A percentile compares a stretch with the other conserved stretches of the same genome.
Evolutionary conservation across 257 asterid species (phyloP).

Genomic region (Solanum bulbocastanum): DNA sequence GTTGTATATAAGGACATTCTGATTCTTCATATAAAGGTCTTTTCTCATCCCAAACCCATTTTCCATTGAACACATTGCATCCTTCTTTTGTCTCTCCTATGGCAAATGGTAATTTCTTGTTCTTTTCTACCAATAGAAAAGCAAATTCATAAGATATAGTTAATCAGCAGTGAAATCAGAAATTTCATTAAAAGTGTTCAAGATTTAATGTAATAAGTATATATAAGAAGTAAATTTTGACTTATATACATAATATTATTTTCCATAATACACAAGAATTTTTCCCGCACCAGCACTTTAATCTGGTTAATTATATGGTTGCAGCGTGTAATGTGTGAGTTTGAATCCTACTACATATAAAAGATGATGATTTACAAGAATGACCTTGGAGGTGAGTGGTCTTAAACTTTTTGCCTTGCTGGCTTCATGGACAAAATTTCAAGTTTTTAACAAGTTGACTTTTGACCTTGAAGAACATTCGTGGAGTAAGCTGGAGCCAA

Average conservation of each 20-base stretch:
- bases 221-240: neutral
- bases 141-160: neutral
- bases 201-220: neutral
- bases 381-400: neutral
- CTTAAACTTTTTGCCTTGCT: neutral
- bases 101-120: conserved; percentile 19
- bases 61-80: conserved; percentile 54
- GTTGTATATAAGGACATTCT: conserved; percentile 88
- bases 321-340: accelerated
- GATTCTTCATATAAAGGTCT: conserved; percentile 69
- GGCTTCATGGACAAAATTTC: neutral
- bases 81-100: conserved; percentile 14
- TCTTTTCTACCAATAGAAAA: conserved; percentile 9
- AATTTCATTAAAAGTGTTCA: neutral
- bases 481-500: neutral
- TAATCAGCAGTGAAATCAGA: neutral
- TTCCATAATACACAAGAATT: neutral
- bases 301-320: neutral
- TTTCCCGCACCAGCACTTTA: neutral
- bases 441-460: neutral
- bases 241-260: neutral
- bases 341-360: neutral
- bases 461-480: neutral
- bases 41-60: conserved; percentile 57
- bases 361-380: neutral